Evolutionary conservation across 202 grass and related monocot genomes (phyloP), one percentile per base, ranked within the genome.

Genomic region (Thinopyrum obtusiflorum): DNA sequence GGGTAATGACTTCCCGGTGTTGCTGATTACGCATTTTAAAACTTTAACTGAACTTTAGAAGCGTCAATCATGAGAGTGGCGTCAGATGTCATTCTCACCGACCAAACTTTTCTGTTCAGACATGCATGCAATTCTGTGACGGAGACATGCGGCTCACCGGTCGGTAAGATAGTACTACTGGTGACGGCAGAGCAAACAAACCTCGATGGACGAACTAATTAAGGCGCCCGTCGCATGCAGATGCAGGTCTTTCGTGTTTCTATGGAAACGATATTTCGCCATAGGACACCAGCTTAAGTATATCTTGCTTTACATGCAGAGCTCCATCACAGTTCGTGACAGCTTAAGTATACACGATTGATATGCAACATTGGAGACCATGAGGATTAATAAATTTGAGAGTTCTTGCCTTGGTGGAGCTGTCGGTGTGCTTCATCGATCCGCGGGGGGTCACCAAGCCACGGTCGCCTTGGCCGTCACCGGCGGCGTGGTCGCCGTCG

Each of bases 361-460:
- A 40, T 5, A 40, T 24, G 67, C 18, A 42, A 7, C 36, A 70
- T 40, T 12, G 67, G 1, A 66, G 23, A 51, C 28, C 4, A 7
- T n/a, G 10, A 82, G 10, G 40, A 14, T 44, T 1, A 14, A 75
- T 20, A 4, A 59, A 46, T 12, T 20, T 6, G 37, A 62, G 21
- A 87, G 4, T 17, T 57, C 81, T 89, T 88, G 69, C 91, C 88
- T 87, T 94, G 83, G 89, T 68, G 21, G 86, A 46, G 63, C 2
- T 42, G 47, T 44, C 33, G 76, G 6, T 49, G 35, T 55, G 55
- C 60, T 91, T 92, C 0, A 31, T 37, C 17, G 53, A 83, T 13
- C 20, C 81, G 53, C 32, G 39, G 64, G 27, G 23, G 37, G 23
- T 83, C 40, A 24, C 21, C 7, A 77, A 67, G 26, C 25, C 66